These are phyloP conservation scores for Trichoderma atroviride DNA, from an alignment of 2,329 filamentous ascomycete species.

Conservation along the genomic window DNA sequence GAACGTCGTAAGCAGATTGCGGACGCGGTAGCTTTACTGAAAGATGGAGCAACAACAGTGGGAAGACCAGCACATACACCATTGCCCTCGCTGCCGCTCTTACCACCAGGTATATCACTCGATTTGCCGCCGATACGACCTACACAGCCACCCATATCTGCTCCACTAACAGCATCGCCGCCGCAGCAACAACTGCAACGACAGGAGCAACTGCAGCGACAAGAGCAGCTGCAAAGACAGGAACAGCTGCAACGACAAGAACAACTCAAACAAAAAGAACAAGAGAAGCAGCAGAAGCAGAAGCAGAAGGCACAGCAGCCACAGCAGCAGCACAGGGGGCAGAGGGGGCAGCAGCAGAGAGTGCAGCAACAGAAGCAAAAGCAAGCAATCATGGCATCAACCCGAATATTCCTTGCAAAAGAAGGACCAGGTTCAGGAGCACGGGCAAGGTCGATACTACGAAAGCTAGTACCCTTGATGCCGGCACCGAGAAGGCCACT, in stretches of 20 bases:
- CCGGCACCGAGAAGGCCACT: neutral
- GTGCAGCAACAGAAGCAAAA: neutral
- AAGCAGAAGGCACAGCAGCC: neutral
- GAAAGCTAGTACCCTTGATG: neutral
- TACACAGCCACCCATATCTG: neutral
- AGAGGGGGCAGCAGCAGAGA: neutral
- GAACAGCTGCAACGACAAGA: neutral
- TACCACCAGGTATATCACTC: neutral
- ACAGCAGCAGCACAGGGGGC: neutral
- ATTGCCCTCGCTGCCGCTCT: slow-evolving; percentile 6
- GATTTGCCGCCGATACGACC: slow-evolving; percentile 4
- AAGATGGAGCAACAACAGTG: slow-evolving; percentile 6
- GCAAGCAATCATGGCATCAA: neutral
- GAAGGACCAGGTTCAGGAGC: neutral
- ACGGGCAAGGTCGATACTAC: neutral
- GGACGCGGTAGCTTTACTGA: slow-evolving; percentile 28
- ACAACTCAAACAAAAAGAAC: too few species aligned
- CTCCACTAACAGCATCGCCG: neutral
- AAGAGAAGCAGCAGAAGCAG: neutral
- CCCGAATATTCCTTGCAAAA: neutral
- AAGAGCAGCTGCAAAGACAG: too few species aligned
- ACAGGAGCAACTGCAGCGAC: neutral
- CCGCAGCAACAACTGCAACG: neutral
- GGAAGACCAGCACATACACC: slow-evolving; percentile 21
- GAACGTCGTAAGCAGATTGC: slow-evolving; percentile 33